Evolutionary conservation across 495 filamentous ascomycete genomes (phyloP).

Genomic region (Neurospora sp.): DNA sequence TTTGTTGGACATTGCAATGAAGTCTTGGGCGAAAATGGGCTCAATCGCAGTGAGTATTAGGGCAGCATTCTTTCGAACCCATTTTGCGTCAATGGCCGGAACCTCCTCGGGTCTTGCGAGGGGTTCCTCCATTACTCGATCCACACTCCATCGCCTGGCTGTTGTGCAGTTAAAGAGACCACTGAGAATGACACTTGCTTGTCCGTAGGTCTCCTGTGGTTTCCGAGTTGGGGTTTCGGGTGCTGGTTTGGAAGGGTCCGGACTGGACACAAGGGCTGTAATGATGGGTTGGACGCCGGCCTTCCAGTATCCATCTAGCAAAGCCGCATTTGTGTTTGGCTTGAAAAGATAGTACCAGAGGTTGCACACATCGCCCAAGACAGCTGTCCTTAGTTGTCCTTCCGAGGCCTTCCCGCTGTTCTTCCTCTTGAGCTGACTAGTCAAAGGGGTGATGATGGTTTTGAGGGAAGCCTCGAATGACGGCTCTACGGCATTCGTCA

Average conservation of each 20-base stretch:
- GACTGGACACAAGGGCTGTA: slow-evolving; percentile 11
- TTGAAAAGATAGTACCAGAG: slow-evolving; percentile 81
- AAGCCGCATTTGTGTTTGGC: slow-evolving; percentile 48
- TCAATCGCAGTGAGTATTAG: slow-evolving; percentile 56
- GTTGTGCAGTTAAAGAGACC: slow-evolving; percentile 59
- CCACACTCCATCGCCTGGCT: slow-evolving; percentile 61
- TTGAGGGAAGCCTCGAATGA: slow-evolving; percentile 49
- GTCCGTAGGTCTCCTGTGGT: slow-evolving; percentile 26
- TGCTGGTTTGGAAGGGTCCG: neutral
- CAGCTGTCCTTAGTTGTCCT: slow-evolving; percentile 43
- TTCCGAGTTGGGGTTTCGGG: neutral
- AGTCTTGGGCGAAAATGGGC: slow-evolving; percentile 47
- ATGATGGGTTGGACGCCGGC: slow-evolving; percentile 52
- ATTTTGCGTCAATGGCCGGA: slow-evolving; percentile 70
- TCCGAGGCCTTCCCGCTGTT: slow-evolving; percentile 46
- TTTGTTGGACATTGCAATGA: slow-evolving; percentile 37
- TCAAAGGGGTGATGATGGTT: slow-evolving; percentile 60
- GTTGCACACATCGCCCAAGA: slow-evolving; percentile 61
- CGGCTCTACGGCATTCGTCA: slow-evolving; percentile 49
- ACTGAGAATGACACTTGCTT: slow-evolving; percentile 54
- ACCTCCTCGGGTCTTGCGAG: slow-evolving; percentile 59
- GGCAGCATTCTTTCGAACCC: slow-evolving; percentile 64
- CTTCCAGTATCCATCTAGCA: slow-evolving; percentile 74
- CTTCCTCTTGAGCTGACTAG: slow-evolving; percentile 58
- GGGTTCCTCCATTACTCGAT: slow-evolving; percentile 49